Base-by-base conservation (phyloP, 352 stramenopile species). In the Phytophthora pinifolia region DNA sequence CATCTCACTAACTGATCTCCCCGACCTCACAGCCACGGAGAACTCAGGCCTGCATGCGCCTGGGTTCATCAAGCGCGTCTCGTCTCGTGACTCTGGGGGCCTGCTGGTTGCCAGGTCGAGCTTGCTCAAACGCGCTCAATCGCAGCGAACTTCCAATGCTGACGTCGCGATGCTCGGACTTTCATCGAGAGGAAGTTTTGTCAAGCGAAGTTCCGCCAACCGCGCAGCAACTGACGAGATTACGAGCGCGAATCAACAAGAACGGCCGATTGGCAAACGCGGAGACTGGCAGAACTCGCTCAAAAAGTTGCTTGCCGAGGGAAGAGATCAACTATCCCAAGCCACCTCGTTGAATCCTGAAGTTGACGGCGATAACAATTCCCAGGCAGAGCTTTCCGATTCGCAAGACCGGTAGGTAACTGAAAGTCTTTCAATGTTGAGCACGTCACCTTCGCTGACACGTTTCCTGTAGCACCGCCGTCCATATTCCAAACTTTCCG, bases 281-380 rank as follows among this genome's bases (percentile, higher is more conserved):
- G 54, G n/a, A 6, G 59, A 77, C 14, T 90, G 78, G 77, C 80
- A 88, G 25, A 57, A 46, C 7, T 85, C 74, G 0, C 54, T 90
- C 2, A 88, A 85, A 53, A 72, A 79, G 39, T 64, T 85, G 25
- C 65, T 88, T 0, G 76, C 72, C 0, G 65, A 74, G 37, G 76
- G 76, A 0, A 68, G 76, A 31, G 47, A 65, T 6, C 51, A 63
- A 43, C 3, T 25, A 1, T 56, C 60, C 1, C 10, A 33, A 17
- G 13, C 50, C 5, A 27, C 20, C 7, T 46, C 51, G n/a, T 3
- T 46, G 1, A 27, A 36, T 1, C 42, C 50, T 12, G 57, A 62
- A 49, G 35, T 48, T 6, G 55, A 61, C 4, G 20, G 12, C 6
- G 30, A 50, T 22, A 49, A 14, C 15, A 57, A 30, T 30, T 52